Evolutionary conservation across 495 filamentous ascomycete species (phyloP), one percentile per base, ranked within the genome.

Genomic region (Penicillium mononematosum): DNA sequence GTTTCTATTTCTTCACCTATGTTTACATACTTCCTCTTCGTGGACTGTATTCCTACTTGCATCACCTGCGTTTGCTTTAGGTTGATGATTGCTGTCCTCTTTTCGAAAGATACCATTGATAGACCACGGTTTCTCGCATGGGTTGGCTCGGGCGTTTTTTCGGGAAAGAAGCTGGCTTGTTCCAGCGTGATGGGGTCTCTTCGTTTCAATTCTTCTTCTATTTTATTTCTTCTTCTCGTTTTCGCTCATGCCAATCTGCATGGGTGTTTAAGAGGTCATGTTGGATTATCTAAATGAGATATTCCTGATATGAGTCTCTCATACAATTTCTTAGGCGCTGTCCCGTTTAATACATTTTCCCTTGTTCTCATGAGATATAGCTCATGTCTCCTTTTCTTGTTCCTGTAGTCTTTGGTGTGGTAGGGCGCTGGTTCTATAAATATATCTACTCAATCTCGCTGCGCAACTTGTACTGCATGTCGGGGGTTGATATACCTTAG

Each of bases 61-160:
- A 50, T 56, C 45, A 32, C 38, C 36, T 43, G n/a, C 29, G 11
- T 56, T 46, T 24, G 14, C 32, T 47, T 39, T 46, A 43, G 41
- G 45, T 22, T 49, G 45, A 50, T 50, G 16, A 44, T 48, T 56
- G 24, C 46, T 42, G 45, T 50, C 38, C 44, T 36, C 53, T 64
- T 63, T 59, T 59, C 49, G 58, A 62, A 60, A 69, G 75, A 77
- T 77, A 76, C 73, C 75, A 76, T 59, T 56, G 73, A 75, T 77
- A 77, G 73, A 77, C 60, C 56, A 64, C 57, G 63, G 63, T 54
- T 50, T 58, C 7, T 54, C 67, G 64, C 68, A 69, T 71, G 51
- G 47, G 53, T 47, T 59, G 65, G 59, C 56, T 65, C 69, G 62
- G 71, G 68, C 62, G 68, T 71, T 70, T 25, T 25, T 22, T 39